Evolutionary conservation across 805 yeast species (phyloP).

Genomic region (Starmera amethionina): DNA sequence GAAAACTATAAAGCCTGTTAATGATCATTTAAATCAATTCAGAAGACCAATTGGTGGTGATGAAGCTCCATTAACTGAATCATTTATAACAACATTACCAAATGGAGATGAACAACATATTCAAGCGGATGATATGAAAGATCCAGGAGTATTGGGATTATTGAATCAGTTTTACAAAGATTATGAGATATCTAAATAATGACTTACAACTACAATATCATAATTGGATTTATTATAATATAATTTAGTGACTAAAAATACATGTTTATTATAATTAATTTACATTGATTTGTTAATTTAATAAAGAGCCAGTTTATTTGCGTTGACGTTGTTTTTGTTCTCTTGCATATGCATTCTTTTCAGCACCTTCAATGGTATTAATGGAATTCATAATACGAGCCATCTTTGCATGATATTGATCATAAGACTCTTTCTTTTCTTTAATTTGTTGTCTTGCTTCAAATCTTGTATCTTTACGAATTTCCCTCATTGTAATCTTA

Average conservation of each 20-base stretch:
- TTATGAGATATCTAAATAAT: slow-evolving; percentile 18
- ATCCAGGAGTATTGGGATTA: slow-evolving; percentile 64
- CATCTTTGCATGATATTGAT: slow-evolving; percentile 84
- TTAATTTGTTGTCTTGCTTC: slow-evolving; percentile 77
- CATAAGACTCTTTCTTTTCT: slow-evolving; percentile 65
- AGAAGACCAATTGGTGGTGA: neutral
- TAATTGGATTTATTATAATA: too few relatives aligned
- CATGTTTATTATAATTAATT: neutral
- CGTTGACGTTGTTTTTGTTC: slow-evolving; percentile 62
- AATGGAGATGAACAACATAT: slow-evolving; percentile 27
- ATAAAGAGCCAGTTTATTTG: slow-evolving; percentile 10
- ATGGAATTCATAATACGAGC: slow-evolving; percentile 77
- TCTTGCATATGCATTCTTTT: slow-evolving; percentile 83
- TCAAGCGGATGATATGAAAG: slow-evolving; percentile 15
- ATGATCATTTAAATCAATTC: too few relatives aligned
- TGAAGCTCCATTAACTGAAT: slow-evolving; percentile 28
- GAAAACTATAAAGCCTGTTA: too few relatives aligned
- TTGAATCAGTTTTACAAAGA: slow-evolving; percentile 67
- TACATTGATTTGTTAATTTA: too few relatives aligned
- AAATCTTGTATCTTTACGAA: slow-evolving; percentile 82
- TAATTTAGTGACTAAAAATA: neutral
- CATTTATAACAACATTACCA: slow-evolving; percentile 29
- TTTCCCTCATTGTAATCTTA: slow-evolving; percentile 78
- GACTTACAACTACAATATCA: neutral
- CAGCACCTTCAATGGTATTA: slow-evolving; percentile 91